Conservation (phyloP, 1,284 basidiomycete genomes). For the Sporisorium reilianum region DNA sequence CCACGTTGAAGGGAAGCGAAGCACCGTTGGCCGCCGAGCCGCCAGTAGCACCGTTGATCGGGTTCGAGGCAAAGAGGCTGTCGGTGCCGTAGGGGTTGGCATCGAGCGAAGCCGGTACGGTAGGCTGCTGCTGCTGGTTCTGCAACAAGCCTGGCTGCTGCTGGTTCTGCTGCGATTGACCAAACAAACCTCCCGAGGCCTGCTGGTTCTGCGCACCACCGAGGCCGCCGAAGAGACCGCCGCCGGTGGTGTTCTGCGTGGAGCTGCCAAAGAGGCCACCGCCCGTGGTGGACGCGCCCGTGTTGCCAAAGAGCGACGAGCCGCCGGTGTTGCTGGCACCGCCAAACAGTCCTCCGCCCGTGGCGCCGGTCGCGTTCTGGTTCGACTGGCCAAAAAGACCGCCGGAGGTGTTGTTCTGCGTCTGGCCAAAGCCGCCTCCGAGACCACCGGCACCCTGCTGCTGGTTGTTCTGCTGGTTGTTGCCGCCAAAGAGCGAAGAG, state of each 20-base stretch:
- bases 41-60: conserved; percentile 43
- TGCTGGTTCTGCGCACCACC: conserved; percentile 46
- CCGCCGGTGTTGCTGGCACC: conserved; percentile 48
- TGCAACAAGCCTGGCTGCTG: conserved; percentile 45
- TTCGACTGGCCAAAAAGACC: conserved; percentile 63
- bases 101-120: conserved; percentile 74
- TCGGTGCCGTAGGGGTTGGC: conserved; percentile 88
- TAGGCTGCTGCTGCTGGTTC: conserved; percentile 69
- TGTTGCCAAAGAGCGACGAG: conserved; percentile 60
- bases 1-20: conserved; percentile 65
- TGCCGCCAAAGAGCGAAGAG: conserved; percentile 58
- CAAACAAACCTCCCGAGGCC: conserved; percentile 38
- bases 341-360: conserved; percentile 60
- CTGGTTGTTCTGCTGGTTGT: conserved; percentile 43
- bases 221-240: conserved; percentile 58
- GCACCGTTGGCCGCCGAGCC: conserved; percentile 55
- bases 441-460: conserved; percentile 40
- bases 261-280: conserved; percentile 73
- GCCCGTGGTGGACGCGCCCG: conserved; percentile 66
- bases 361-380: conserved; percentile 47
- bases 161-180: conserved; percentile 47
- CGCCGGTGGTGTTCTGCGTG: conserved; percentile 40
- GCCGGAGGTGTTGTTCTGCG: conserved; percentile 33
- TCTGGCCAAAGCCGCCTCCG: conserved; percentile 43
- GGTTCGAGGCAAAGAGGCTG: conserved; percentile 71